phyloP scores from a whole-genome alignment of 257 asterid genomes.

The Ehretia macrophylla region DNA sequence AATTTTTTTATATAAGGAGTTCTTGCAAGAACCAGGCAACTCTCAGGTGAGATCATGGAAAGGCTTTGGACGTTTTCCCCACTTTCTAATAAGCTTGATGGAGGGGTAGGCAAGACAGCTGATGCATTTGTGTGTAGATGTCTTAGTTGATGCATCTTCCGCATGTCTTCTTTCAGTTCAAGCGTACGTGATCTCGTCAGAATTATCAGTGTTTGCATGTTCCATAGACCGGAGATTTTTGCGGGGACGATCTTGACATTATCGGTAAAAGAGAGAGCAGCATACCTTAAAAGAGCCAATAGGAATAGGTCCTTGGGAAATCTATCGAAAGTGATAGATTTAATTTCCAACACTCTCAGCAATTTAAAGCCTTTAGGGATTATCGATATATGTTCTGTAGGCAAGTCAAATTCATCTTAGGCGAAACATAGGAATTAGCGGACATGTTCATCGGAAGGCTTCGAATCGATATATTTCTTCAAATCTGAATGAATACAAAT shows the following conservation, averaged over 20 bases:
- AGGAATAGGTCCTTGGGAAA: conserved; percentile 18
- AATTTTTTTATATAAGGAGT: conserved; percentile 11
- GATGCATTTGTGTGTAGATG: conserved; percentile 9
- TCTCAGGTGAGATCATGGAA: background rate
- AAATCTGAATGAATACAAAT: conserved; percentile 33
- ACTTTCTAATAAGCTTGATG: background rate
- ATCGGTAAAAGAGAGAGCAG: conserved; percentile 13
- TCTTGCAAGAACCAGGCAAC: conserved; percentile 6
- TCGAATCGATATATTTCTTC: conserved; percentile 9
- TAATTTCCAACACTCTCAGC: conserved; percentile 26
- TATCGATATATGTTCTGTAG: conserved; percentile 11
- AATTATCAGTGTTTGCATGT: background rate
- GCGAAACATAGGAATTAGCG: conserved; percentile 40
- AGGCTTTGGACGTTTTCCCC: conserved; percentile 8
- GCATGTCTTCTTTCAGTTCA: conserved; percentile 11
- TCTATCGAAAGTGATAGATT: conserved; percentile 21
- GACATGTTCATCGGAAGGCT: conserved; percentile 12
- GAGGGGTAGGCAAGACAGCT: background rate
- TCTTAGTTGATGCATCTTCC: conserved; percentile 13
- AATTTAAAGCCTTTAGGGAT: conserved; percentile 26
- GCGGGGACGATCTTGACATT: background rate
- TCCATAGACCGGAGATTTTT: background rate
- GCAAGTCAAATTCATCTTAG: conserved; percentile 11
- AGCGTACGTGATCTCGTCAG: background rate
- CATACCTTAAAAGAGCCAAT: conserved; percentile 23